phyloP scores from a whole-genome alignment of 371 early-diverging fungal species.

The Phascolomyces articulosus region DNA sequence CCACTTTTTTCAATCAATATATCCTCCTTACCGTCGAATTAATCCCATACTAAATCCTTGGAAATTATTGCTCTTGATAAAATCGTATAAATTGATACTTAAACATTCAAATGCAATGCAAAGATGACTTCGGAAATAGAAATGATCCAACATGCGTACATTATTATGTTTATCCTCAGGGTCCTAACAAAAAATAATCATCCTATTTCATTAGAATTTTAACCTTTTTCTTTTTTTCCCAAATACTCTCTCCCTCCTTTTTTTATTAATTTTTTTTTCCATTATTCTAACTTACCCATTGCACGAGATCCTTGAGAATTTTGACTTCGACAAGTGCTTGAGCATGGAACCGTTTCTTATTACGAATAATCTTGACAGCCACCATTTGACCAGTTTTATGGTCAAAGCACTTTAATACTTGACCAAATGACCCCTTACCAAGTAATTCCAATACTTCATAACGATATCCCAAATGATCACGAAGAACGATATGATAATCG shows the following conservation, averaged over 20 bases:
- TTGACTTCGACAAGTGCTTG: slow-evolving; percentile 89
- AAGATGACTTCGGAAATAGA: slow-evolving; percentile 92
- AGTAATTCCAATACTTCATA: slow-evolving; percentile 81
- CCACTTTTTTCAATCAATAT: too few relatives aligned
- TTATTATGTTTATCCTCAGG: slow-evolving; percentile 79
- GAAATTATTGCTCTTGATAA: slow-evolving; percentile 91
- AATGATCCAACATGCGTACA: slow-evolving; percentile 89
- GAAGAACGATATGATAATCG: slow-evolving; percentile 73
- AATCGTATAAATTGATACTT: slow-evolving; percentile 96
- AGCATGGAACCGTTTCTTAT: slow-evolving; percentile 85
- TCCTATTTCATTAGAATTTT: too few relatives aligned
- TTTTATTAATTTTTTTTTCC: background rate
- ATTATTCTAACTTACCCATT: slow-evolving; percentile 26
- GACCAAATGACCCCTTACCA: slow-evolving; percentile 94
- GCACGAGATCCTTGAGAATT: slow-evolving; percentile 67
- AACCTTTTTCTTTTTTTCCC: too few relatives aligned
- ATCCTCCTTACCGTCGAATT: slow-evolving; percentile 61
- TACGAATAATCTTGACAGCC: slow-evolving; percentile 92
- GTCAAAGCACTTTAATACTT: slow-evolving; percentile 85
- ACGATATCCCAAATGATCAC: slow-evolving; percentile 83
- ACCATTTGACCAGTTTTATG: slow-evolving; percentile 73
- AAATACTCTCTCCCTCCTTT: too few relatives aligned
- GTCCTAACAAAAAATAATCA: slow-evolving; percentile 55
- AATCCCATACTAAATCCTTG: slow-evolving; percentile 85
- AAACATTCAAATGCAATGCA: slow-evolving; percentile 97